Evolutionary conservation across 331 rosid genomes (phyloP).

Genomic region (Cydonia oblonga): DNA sequence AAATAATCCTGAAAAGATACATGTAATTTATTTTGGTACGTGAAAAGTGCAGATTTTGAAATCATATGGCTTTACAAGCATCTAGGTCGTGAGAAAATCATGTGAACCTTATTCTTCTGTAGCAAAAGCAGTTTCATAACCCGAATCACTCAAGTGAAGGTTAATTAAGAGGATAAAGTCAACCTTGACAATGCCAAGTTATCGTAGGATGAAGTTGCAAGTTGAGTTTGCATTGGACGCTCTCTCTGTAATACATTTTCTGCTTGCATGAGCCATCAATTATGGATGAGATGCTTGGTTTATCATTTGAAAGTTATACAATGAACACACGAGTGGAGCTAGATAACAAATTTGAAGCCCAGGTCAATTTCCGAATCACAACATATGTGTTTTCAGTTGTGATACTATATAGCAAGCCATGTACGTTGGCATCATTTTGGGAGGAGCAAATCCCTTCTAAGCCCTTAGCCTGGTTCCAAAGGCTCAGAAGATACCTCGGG

Average conservation of each 20-base stretch:
- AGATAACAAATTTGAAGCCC: not conserved
- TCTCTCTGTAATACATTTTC: not conserved
- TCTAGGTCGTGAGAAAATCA: not conserved
- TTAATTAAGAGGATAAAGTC: not conserved
- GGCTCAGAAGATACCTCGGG: not conserved
- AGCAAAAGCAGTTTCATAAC: not conserved
- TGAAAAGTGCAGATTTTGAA: no score
- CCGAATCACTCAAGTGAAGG: not conserved
- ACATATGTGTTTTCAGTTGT: not conserved
- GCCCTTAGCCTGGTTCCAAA: no score
- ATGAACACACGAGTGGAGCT: not conserved
- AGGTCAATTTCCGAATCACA: not conserved
- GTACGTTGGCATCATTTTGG: not conserved
- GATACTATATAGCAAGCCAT: no score
- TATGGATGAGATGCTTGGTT: not conserved
- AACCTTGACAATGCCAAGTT: not conserved
- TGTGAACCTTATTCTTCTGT: not conserved
- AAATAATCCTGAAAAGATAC: no score
- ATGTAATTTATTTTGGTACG: no score
- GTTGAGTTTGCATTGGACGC: not conserved
- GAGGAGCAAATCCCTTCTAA: not conserved
- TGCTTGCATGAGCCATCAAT: not conserved
- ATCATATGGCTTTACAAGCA: not conserved
- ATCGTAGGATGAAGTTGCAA: not conserved
- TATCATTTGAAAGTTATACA: not conserved